Evolutionary conservation across 805 yeast species (phyloP), one percentile per base, ranked within the genome.

Genomic region (Dipodascus geniculatus): DNA sequence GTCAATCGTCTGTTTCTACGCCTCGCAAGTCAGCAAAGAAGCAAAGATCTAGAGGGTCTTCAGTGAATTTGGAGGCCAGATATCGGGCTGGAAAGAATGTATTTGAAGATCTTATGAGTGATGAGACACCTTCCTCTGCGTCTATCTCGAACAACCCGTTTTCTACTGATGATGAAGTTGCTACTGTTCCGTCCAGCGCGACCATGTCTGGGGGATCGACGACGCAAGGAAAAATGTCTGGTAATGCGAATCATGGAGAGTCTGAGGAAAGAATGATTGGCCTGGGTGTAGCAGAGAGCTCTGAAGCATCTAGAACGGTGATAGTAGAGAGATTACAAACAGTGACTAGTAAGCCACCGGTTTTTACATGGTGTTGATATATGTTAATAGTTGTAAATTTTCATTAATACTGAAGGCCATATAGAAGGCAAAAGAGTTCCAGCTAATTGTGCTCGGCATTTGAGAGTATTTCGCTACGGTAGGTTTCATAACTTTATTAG

Each of bases 331-430:
- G 85, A 51, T 61, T 83, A 23, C 81, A 79, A 59, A 73, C 77
- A 16, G 82, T 77, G 2, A 70, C 71, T 4, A 69, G 76, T 2
- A 76, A 72, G 56, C 80, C 83, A 0, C 87, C 88, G 0, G 79
- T 83, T 1, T 81, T 82, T 57, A 80, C 87, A 1, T 82, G 87
- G 80, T 82, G 87, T 60, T 81, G 56, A 28, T 6, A 6, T 28
- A 28, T 28, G 11, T 28, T 28, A 11, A n/a, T n/a, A n/a, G n/a
- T n/a, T n/a, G n/a, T n/a, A n/a, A n/a, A n/a, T n/a, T n/a, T n/a
- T n/a, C n/a, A n/a, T n/a, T n/a, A n/a, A n/a, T n/a, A n/a, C n/a
- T n/a, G n/a, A n/a, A n/a, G n/a, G n/a, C n/a, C n/a, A n/a, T n/a
- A n/a, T n/a, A n/a, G n/a, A n/a, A n/a, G n/a, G n/a, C n/a, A n/a